Evolutionary conservation across 352 stramenopile genomes (phyloP), one percentile per base, ranked within the genome.

Genomic region (Globisporangium polare): DNA sequence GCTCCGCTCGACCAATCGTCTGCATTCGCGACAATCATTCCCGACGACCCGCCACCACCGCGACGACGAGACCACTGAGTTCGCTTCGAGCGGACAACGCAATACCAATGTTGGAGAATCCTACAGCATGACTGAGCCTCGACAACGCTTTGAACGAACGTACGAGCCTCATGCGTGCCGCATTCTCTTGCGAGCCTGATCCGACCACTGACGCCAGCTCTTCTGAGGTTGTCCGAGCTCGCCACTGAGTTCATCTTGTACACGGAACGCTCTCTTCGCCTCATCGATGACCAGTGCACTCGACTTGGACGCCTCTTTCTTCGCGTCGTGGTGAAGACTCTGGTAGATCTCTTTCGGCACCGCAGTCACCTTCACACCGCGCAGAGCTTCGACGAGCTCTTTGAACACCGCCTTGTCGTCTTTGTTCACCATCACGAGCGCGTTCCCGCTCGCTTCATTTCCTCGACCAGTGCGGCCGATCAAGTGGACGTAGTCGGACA

Each of bases 401-500:
- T 49, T 33, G 35, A 90, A 83, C 39, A 80, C 26, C 17, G 51
- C n/a, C n/a, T 54, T 47, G 43, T 86, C 72, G 56, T 73, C 65
- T 22, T 31, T 45, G 61, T 86, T 89, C 22, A 90, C 62, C 35
- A 86, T 69, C 50, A 73, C 70, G 9, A 84, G 47, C n/a, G 68
- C 69, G 39, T 63, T 71, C 20, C 73, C 75, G 18, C 24, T 57
- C 4, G 15, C 15, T 15, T 70, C 54, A 1, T 47, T 41, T 12
- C 66, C 56, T 56, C 78, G 74, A 4, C 76, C 76, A 17, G 68
- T 75, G 15, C 83, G 79, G 15, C 84, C 84, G 43, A 85, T 71
- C 10, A 91, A 58, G 55, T 93, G 84, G 56, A 93, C 54, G 51
- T 84, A 93, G 27, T 91, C 80, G 13, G 52, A 39, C n/a, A 84